Conservation (phyloP, 371 early-diverging fungal species). For the Mucor saturninus region DNA sequence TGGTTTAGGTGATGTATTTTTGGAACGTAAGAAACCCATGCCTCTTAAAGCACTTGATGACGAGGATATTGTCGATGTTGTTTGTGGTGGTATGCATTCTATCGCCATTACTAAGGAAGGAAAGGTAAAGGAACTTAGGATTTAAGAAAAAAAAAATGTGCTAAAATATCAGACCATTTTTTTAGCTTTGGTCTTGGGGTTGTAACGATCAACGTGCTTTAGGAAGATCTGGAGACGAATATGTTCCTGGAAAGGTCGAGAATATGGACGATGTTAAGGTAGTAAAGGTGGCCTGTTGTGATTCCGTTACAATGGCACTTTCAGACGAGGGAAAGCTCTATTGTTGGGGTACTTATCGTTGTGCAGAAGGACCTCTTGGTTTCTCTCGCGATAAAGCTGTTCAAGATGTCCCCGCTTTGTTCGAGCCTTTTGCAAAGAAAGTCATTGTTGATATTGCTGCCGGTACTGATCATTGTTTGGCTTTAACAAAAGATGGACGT, state of each 20-base stretch:
- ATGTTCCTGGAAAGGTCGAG: conserved; percentile 61
- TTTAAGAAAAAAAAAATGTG: background rate
- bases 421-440: conserved; percentile 44
- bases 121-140: conserved; percentile 54
- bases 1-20: conserved; percentile 86
- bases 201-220: conserved; percentile 99
- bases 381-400: conserved; percentile 67
- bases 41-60: conserved; percentile 68
- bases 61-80: conserved; percentile 74
- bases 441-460: conserved; percentile 81
- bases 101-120: conserved; percentile 81
- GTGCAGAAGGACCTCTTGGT: conserved; percentile 73
- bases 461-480: conserved; percentile 93
- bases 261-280: conserved; percentile 73
- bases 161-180: background rate
- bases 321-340: conserved; percentile 86
- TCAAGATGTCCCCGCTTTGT: conserved; percentile 67
- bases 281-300: conserved; percentile 92
- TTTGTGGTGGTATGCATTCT: conserved; percentile 91
- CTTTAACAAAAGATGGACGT: conserved; percentile 73
- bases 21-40: conserved; percentile 76
- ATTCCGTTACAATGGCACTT: conserved; percentile 91
- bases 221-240: conserved; percentile 88
- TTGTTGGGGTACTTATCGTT: conserved; percentile 95
- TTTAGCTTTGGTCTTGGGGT: conserved; percentile 91